Evolutionary conservation across 768 basidiomycete species (phyloP).

Genomic region (Mycena filopes): DNA sequence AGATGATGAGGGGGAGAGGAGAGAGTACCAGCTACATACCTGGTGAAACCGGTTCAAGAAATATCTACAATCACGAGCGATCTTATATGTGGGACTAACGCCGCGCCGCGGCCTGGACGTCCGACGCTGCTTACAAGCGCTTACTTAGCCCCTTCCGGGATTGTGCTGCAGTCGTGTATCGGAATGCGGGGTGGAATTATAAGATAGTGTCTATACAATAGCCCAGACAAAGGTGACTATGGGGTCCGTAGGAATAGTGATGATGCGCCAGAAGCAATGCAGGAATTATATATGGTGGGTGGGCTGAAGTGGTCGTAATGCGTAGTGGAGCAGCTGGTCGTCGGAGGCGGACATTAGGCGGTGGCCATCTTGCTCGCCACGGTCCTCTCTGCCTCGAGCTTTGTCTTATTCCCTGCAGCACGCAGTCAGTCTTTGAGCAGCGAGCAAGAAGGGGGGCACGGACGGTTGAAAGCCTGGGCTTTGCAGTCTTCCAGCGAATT

Average conservation of each 20-base stretch:
- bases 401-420: constrained; percentile 71
- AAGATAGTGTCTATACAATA: constrained; percentile 29
- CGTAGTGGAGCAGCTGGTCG: constrained; percentile 9
- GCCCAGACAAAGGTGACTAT: constrained; percentile 16
- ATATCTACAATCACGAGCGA: too few relatives aligned
- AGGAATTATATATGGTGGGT: constrained; percentile 13
- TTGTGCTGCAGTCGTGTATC: constrained; percentile 11
- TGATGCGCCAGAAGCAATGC: constrained; percentile 10
- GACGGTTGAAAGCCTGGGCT: constrained; percentile 81
- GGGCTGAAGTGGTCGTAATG: constrained; percentile 10
- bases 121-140: too few relatives aligned
- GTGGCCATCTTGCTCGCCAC: constrained; percentile 88
- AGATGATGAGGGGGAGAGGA: constrained; percentile 16
- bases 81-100: background rate
- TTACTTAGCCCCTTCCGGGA: too few relatives aligned
- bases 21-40: background rate
- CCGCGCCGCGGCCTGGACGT: too few relatives aligned
- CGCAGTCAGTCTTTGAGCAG: background rate
- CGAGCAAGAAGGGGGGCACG: background rate
- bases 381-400: constrained; percentile 89
- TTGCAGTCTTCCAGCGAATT: constrained; percentile 85
- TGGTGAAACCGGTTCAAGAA: too few relatives aligned
- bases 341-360: constrained; percentile 52
- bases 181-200: constrained; percentile 10
- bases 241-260: constrained; percentile 25